Evolutionary conservation across 495 filamentous ascomycete genomes (phyloP).

Genomic region (Neurospora pannonica): DNA sequence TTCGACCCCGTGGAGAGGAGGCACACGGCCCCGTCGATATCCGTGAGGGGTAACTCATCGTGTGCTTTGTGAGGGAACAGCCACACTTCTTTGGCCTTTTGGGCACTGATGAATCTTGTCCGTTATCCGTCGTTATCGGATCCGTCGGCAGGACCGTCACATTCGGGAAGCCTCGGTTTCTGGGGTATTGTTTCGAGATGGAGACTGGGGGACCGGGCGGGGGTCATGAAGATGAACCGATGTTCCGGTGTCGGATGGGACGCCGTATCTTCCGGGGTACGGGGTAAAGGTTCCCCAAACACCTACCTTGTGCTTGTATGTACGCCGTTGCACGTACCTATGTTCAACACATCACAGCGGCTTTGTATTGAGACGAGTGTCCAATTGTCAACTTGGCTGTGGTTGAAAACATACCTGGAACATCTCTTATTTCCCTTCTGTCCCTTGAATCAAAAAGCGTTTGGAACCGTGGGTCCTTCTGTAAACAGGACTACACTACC

Average conservation of each 20-base stretch:
- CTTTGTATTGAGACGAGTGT: not conserved
- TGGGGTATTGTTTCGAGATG: not conserved
- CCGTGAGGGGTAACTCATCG: not conserved
- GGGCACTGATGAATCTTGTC: not conserved
- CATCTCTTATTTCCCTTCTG: not conserved
- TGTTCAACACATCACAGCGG: not conserved
- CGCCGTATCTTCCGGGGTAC: not conserved
- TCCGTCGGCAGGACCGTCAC: not conserved
- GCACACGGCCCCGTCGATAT: not conserved
- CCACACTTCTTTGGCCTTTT: not conserved
- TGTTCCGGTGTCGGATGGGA: not conserved
- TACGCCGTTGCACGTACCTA: not conserved
- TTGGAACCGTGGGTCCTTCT: not conserved
- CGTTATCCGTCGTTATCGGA: not conserved
- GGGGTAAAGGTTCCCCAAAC: not conserved
- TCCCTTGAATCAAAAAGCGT: not conserved
- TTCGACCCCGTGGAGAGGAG: not conserved
- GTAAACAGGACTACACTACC: not conserved
- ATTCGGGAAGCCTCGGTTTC: not conserved
- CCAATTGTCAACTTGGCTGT: not conserved
- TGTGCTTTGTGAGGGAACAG: not conserved
- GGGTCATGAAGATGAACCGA: not conserved
- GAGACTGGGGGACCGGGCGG: not conserved
- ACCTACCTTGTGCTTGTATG: not conserved
- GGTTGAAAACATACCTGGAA: not conserved